Conservation (phyloP, 1,284 basidiomycete genomes). For the Pseudozyma thailandica region DNA sequence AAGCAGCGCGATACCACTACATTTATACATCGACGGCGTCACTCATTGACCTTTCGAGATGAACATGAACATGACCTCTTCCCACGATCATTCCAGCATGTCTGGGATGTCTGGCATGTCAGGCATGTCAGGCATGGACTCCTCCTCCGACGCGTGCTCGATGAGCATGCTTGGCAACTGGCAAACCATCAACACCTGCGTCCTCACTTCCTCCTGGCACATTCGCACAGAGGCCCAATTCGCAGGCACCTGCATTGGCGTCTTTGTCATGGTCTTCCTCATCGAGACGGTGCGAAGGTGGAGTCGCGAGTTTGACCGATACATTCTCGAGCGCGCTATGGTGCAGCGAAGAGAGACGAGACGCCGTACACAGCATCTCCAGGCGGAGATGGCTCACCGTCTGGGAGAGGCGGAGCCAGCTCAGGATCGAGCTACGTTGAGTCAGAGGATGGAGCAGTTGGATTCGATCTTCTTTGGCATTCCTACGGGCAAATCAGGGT, state of each 20-base stretch:
- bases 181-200: slow-evolving; percentile 51
- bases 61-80: slow-evolving; percentile 8
- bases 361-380: slow-evolving; percentile 23
- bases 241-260: slow-evolving; percentile 61
- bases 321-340: slow-evolving; percentile 49
- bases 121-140: slow-evolving; percentile 31
- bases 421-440: slow-evolving; percentile 24
- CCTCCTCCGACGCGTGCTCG: slow-evolving; percentile 25
- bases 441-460: slow-evolving; percentile 27
- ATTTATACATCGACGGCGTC: neutral
- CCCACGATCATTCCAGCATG: slow-evolving; percentile 35
- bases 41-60: no score
- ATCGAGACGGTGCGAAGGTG: slow-evolving; percentile 57
- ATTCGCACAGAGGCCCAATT: slow-evolving; percentile 52
- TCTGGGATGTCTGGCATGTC: slow-evolving; percentile 32
- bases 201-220: slow-evolving; percentile 60
- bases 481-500: slow-evolving; percentile 12
- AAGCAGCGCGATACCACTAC: neutral
- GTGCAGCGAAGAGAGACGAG: slow-evolving; percentile 24
- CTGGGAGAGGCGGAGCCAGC: slow-evolving; percentile 18
- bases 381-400: slow-evolving; percentile 32
- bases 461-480: slow-evolving; percentile 48
- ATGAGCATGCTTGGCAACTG: slow-evolving; percentile 56
- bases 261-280: slow-evolving; percentile 57
- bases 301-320: slow-evolving; percentile 59